Conservation (phyloP, 345 rosid genomes). For the Acer yangbiense region DNA sequence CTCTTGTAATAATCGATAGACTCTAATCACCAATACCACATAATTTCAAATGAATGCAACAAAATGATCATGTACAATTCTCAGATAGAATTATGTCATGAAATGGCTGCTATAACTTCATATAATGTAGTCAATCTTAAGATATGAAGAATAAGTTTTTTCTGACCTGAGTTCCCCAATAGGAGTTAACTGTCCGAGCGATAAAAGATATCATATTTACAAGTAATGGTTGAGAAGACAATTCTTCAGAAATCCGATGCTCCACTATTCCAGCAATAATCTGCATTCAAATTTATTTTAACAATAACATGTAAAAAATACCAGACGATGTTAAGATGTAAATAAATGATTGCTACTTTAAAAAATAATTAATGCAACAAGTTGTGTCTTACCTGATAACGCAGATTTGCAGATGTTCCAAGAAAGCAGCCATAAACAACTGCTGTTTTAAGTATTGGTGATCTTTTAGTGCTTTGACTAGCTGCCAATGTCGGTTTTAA, state of each 20-base stretch:
- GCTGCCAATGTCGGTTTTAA: constrained; percentile 54
- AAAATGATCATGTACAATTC: not conserved
- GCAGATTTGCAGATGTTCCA: constrained; percentile 88
- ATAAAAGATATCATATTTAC: constrained; percentile 85
- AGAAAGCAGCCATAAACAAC: constrained; percentile 70
- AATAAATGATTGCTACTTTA: not conserved
- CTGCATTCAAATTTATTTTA: constrained; percentile 45
- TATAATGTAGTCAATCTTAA: not conserved
- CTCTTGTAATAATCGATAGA: not conserved
- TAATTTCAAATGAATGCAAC: not conserved
- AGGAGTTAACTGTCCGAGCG: constrained; percentile 79
- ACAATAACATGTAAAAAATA: not conserved
- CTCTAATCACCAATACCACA: not conserved
- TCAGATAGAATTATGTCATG: not conserved
- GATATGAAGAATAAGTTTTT: constrained; percentile 16
- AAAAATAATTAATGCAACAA: constrained; percentile 10
- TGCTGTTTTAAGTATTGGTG: constrained; percentile 87
- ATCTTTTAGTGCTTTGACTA: constrained; percentile 58
- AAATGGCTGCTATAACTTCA: not conserved
- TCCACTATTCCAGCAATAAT: constrained; percentile 88
- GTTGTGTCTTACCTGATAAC: constrained; percentile 69
- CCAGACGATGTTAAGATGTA: not conserved
- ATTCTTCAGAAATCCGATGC: constrained; percentile 78
- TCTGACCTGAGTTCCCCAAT: constrained; percentile 96
- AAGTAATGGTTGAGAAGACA: constrained; percentile 73